Conservation (phyloP, 768 basidiomycete genomes). For the Tubosaeta sp. region DNA sequence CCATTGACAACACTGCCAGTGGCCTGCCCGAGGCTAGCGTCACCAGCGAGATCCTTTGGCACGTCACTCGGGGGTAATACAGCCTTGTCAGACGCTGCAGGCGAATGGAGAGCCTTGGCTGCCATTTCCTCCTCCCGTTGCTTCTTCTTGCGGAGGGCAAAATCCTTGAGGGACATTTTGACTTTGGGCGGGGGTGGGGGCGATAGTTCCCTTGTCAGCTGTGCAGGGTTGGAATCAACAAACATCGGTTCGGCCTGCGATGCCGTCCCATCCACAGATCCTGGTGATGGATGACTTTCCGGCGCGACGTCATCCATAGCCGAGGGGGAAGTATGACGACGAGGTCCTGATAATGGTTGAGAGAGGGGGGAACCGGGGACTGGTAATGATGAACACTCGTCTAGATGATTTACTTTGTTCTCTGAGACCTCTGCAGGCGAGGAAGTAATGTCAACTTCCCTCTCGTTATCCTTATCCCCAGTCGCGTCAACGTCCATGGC, state of each 20-base stretch:
- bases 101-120: slow-evolving; percentile 25
- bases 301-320: not conserved
- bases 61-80: slow-evolving; percentile 18
- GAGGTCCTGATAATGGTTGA: not conserved
- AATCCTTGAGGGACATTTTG: slow-evolving; percentile 54
- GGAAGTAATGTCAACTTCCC: not conserved
- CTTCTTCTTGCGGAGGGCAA: slow-evolving; percentile 51
- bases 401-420: not conserved
- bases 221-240: slow-evolving; percentile 6
- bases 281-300: not conserved
- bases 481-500: slow-evolving; percentile 20
- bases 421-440: not conserved
- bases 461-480: slow-evolving; percentile 3
- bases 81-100: slow-evolving; percentile 12
- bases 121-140: slow-evolving; percentile 44
- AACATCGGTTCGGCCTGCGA: slow-evolving; percentile 9
- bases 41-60: slow-evolving; percentile 14
- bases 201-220: slow-evolving; percentile 18
- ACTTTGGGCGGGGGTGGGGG: slow-evolving; percentile 45
- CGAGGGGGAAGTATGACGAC: not conserved
- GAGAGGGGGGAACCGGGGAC: not conserved
- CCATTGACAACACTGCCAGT: not conserved
- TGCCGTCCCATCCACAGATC: slow-evolving; percentile 1
- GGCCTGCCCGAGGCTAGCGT: not conserved
- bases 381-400: not conserved